These are phyloP conservation scores for Esteya vermicola DNA, from an alignment of 2,329 filamentous ascomycete genomes.

Conservation along the genomic window DNA sequence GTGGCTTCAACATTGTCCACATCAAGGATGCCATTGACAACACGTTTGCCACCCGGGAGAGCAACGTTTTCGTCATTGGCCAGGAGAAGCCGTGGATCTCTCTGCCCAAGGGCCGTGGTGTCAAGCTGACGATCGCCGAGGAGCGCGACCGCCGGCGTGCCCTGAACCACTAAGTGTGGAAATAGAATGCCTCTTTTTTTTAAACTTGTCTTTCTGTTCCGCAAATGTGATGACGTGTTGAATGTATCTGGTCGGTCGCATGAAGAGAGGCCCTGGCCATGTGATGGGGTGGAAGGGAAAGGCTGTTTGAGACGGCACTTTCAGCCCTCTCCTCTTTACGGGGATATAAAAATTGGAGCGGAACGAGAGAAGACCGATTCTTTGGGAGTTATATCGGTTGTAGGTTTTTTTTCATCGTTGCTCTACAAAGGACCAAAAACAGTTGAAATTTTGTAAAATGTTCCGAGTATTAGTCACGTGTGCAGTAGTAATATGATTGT, in stretches of 20 bases:
- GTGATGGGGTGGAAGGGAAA: neutral
- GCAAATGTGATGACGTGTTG: too few relatives aligned
- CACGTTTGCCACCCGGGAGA: slow-evolving; percentile 97
- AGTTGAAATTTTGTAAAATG: neutral
- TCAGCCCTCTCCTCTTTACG: neutral
- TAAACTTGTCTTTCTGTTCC: too few relatives aligned
- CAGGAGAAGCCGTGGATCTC: slow-evolving; percentile 98
- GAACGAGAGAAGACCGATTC: slow-evolving; percentile 1
- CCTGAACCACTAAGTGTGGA: slow-evolving; percentile 28
- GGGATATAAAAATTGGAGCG: neutral
- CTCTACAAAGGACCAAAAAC: neutral
- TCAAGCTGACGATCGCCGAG: slow-evolving; percentile 98
- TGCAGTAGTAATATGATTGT: neutral
- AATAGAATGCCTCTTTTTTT: too few relatives aligned
- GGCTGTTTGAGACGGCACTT: neutral
- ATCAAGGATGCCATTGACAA: slow-evolving; percentile 99
- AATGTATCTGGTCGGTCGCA: too few relatives aligned
- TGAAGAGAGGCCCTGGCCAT: too few relatives aligned
- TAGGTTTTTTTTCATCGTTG: neutral
- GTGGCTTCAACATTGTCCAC: slow-evolving; percentile 99
- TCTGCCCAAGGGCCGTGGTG: slow-evolving; percentile 99
- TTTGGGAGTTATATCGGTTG: slow-evolving; percentile 2
- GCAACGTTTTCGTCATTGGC: slow-evolving; percentile 99
- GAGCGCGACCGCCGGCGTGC: slow-evolving; percentile 97
- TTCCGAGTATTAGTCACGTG: too few relatives aligned